Evolutionary conservation across 331 rosid species (phyloP).

Genomic region (Quercus tomentella): DNA sequence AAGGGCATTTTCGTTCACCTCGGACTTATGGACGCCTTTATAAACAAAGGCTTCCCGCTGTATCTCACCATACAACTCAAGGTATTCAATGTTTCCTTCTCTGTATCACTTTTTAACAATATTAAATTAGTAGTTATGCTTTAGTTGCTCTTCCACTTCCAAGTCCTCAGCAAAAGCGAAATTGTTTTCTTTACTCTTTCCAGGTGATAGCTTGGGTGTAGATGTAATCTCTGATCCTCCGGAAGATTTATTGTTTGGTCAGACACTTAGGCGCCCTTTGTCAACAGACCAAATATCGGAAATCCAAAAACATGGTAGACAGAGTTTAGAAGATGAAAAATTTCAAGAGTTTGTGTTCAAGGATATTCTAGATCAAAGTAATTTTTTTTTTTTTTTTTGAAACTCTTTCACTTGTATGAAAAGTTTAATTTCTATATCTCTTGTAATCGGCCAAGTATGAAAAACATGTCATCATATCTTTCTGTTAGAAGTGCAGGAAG

Average conservation of each 20-base stretch:
- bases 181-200: constrained; percentile 9
- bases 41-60: constrained; percentile 57
- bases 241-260: constrained; percentile 53
- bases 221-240: constrained; percentile 52
- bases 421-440: constrained; percentile 5
- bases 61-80: constrained; percentile 37
- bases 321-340: constrained; percentile 35
- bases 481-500: constrained; percentile 94
- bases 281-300: constrained; percentile 37
- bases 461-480: constrained; percentile 54
- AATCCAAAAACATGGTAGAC: constrained; percentile 33
- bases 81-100: constrained; percentile 26
- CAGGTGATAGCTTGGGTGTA: constrained; percentile 58
- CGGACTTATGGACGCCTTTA: constrained; percentile 51
- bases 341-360: constrained; percentile 30
- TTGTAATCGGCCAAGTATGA: constrained; percentile 25
- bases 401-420: constrained; percentile 18
- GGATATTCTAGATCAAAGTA: constrained; percentile 67
- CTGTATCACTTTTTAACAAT: background rate
- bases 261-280: constrained; percentile 55
- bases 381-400: constrained; percentile 22
- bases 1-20: constrained; percentile 62
- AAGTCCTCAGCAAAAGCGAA: background rate
- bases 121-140: background rate
- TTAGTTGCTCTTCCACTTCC: background rate